Percentiles rank a stretch among this genome's conserved stretches.
Conservation (phyloP, 192 early-diverging fungal genomes). For the Linnemannia schmuckeri region DNA sequence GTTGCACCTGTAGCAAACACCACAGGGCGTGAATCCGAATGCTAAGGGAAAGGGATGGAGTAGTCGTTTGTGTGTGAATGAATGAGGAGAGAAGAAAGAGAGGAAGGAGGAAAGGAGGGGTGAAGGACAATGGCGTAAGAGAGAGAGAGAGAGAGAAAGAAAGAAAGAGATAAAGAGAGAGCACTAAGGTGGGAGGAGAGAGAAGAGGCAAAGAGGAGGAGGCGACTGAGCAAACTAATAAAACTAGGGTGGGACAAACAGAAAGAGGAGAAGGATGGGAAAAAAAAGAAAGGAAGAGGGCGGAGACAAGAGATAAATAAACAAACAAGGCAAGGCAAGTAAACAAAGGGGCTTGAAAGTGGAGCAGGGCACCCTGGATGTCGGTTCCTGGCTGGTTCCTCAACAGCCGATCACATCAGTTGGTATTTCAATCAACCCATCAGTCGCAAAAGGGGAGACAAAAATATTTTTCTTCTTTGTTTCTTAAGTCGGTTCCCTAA, state of each 20-base stretch:
- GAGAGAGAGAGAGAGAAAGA: neutral
- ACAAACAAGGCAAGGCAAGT: too few relatives aligned
- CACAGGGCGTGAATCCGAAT: neutral
- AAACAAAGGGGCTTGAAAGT: too few relatives aligned
- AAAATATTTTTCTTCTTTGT: too few relatives aligned
- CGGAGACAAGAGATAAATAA: neutral
- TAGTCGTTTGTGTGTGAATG: neutral
- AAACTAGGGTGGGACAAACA: neutral
- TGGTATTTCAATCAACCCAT: too few relatives aligned
- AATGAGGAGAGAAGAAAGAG: neutral
- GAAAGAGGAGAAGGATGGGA: neutral
- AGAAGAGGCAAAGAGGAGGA: constrained; percentile 4
- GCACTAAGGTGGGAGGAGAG: neutral
- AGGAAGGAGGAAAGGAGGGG: neutral
- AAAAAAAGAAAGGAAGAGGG: neutral
- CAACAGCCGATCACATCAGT: too few relatives aligned
- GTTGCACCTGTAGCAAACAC: neutral
- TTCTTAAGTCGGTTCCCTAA: neutral
- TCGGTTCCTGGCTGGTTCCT: too few relatives aligned
- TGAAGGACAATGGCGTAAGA: neutral
- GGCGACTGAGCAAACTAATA: neutral
- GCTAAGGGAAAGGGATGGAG: neutral
- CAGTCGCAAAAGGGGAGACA: too few relatives aligned
- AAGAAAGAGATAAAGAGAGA: neutral
- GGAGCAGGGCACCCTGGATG: too few relatives aligned